Conservation (phyloP, 1,139 yeast genomes). For the Saccharomyces hybrid region DNA sequence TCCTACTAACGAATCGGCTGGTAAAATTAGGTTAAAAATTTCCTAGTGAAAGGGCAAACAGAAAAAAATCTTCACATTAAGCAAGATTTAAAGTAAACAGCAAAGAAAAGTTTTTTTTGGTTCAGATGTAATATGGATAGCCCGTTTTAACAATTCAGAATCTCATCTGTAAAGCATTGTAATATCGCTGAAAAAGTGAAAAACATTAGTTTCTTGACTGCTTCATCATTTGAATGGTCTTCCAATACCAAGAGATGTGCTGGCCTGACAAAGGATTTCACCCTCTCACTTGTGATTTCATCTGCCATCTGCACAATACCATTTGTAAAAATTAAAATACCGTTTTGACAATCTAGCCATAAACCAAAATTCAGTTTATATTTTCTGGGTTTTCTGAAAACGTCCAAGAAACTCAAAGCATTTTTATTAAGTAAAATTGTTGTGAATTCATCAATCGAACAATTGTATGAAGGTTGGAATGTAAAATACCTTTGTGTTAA, state of each 20-base stretch:
- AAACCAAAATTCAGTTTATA: slow-evolving; percentile 10
- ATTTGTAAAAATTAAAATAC: slow-evolving; percentile 19
- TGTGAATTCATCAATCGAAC: slow-evolving; percentile 1
- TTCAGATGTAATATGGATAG: not conserved
- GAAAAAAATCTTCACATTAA: not conserved
- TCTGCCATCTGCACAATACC: slow-evolving; percentile 7
- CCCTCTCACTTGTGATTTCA: not conserved
- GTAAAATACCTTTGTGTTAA: not conserved
- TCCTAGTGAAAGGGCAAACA: not conserved
- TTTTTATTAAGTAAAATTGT: not conserved
- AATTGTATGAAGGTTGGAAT: not conserved
- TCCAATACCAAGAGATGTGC: slow-evolving; percentile 12
- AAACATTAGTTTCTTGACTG: slow-evolving; percentile 16
- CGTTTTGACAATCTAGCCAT: slow-evolving; percentile 20
- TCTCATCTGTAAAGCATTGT: slow-evolving; percentile 15
- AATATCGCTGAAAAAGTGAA: slow-evolving; percentile 19
- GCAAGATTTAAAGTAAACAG: no score
- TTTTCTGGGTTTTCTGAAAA: not conserved
- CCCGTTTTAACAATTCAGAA: not conserved
- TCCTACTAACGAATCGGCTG: not conserved
- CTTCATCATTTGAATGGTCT: slow-evolving; percentile 6
- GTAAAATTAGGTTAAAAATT: not conserved
- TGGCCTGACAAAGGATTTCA: slow-evolving; percentile 8
- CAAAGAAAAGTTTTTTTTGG: not conserved
- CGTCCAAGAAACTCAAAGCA: not conserved